These are phyloP conservation scores for Ogataea zsoltii DNA, from an alignment of 805 yeast species.

Conservation along the genomic window DNA sequence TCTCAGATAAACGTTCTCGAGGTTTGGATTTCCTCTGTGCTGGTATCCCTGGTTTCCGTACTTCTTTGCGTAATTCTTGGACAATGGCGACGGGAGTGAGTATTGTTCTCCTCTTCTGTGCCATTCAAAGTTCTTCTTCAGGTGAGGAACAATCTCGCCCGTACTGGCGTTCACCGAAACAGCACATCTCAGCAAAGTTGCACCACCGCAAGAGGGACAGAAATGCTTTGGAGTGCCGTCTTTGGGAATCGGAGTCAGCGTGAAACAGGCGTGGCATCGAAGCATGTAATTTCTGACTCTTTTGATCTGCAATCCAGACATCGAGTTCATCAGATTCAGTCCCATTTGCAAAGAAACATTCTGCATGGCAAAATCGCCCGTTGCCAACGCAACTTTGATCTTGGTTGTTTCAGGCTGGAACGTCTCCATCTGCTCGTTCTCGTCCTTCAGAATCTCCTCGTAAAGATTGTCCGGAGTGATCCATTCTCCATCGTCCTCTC, in stretches of 20 bases:
- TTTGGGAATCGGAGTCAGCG: constrained; percentile 73
- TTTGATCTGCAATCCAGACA: constrained; percentile 81
- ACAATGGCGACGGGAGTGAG: constrained; percentile 83
- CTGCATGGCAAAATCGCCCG: constrained; percentile 98
- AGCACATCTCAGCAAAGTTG: constrained; percentile 85
- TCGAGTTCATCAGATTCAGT: constrained; percentile 76
- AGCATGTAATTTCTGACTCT: constrained; percentile 89
- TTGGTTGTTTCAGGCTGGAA: constrained; percentile 34
- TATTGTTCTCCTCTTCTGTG: constrained; percentile 81
- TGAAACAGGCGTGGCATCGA: constrained; percentile 97
- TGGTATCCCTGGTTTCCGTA: constrained; percentile 80
- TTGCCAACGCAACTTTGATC: constrained; percentile 81
- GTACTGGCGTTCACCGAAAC: constrained; percentile 78
- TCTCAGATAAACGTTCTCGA: constrained; percentile 62
- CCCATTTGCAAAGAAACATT: constrained; percentile 93
- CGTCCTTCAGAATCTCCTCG: constrained; percentile 68
- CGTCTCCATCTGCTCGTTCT: constrained; percentile 55
- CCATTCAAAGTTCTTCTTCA: constrained; percentile 94
- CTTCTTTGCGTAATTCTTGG: constrained; percentile 68
- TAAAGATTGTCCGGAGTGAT: constrained; percentile 84
- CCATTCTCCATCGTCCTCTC: constrained; percentile 87
- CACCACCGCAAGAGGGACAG: constrained; percentile 95
- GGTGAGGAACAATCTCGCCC: constrained; percentile 84
- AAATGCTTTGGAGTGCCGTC: constrained; percentile 79
- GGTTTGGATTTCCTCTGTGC: constrained; percentile 58